Conservation (phyloP, 495 filamentous ascomycete genomes). For the Lophiotrema nucula region DNA sequence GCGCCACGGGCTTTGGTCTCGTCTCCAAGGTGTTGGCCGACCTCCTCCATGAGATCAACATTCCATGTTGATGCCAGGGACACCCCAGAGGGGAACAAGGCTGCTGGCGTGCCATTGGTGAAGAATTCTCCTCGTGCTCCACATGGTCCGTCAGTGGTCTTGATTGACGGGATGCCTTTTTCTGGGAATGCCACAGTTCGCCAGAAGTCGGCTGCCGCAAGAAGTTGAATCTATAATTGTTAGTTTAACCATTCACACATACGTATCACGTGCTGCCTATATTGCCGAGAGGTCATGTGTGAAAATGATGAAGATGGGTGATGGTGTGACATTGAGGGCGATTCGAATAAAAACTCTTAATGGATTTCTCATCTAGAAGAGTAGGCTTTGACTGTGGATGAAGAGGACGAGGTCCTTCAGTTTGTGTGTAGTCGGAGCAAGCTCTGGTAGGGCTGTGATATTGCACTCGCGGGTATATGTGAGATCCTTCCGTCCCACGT, state of each 20-base stretch:
- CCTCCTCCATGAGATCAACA: constrained; percentile 32
- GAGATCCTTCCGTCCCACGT: not conserved
- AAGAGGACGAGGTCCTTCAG: too few species aligned
- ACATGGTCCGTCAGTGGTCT: constrained; percentile 39
- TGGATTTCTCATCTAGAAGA: too few species aligned
- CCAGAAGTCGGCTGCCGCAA: constrained; percentile 45
- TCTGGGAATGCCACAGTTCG: constrained; percentile 31
- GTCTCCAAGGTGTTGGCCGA: constrained; percentile 35
- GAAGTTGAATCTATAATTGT: constrained; percentile 52
- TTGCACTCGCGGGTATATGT: too few species aligned
- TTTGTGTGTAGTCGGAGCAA: too few species aligned
- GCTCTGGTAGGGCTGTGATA: too few species aligned
- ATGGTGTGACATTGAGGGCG: too few species aligned
- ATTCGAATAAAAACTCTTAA: too few species aligned
- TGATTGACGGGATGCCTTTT: constrained; percentile 37
- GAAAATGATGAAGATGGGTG: not conserved
- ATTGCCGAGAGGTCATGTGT: not conserved
- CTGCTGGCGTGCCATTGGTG: constrained; percentile 58
- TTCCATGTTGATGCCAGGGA: constrained; percentile 38
- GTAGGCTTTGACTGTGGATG: too few species aligned
- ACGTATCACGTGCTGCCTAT: not conserved
- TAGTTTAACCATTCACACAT: constrained; percentile 11
- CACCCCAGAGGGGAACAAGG: constrained; percentile 36
- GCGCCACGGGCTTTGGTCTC: constrained; percentile 37
- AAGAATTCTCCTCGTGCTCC: constrained; percentile 51